Conservation (phyloP, 2,329 filamentous ascomycete species). For the Penicillium decumbens region DNA sequence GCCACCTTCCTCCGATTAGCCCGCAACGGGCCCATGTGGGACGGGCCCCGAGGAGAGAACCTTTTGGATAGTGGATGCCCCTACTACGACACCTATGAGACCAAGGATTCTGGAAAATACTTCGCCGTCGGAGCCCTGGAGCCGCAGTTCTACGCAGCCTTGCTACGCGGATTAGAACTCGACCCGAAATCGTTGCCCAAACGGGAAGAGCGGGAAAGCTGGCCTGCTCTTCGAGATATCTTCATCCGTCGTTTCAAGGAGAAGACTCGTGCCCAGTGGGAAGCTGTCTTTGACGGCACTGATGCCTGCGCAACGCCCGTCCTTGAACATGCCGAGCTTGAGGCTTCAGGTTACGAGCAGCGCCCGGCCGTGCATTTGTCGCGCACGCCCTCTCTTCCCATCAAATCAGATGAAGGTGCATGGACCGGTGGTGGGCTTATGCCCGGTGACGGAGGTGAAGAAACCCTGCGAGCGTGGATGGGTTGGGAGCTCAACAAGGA, state of each 20-base stretch:
- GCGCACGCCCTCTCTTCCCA: conserved; percentile 62
- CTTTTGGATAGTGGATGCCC: conserved; percentile 78
- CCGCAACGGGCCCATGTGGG: conserved; percentile 60
- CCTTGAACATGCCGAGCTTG: conserved; percentile 67
- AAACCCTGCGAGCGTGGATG: conserved; percentile 65
- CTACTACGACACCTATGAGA: conserved; percentile 86
- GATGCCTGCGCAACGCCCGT: conserved; percentile 94
- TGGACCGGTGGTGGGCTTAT: conserved; percentile 59
- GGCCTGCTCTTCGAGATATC: conserved; percentile 60
- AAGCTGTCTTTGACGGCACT: conserved; percentile 76
- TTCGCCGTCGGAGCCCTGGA: conserved; percentile 90
- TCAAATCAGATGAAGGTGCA: conserved; percentile 58
- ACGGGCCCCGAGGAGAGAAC: conserved; percentile 65
- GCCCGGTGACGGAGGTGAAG: conserved; percentile 69
- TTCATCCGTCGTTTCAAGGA: conserved; percentile 63
- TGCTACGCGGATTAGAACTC: conserved; percentile 65
- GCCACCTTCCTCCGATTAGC: conserved; percentile 70
- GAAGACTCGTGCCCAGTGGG: conserved; percentile 75
- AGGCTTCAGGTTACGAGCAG: conserved; percentile 51
- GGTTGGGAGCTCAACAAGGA: conserved; percentile 70
- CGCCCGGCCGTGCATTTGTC: conserved; percentile 51
- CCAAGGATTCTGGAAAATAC: conserved; percentile 64
- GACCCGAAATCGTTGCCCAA: conserved; percentile 42
- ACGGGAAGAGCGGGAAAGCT: conserved; percentile 58
- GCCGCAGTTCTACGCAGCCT: conserved; percentile 70